Evolutionary conservation across 257 asterid species (phyloP), one percentile per base, ranked within the genome.

Genomic region (Solanum habrochaites): DNA sequence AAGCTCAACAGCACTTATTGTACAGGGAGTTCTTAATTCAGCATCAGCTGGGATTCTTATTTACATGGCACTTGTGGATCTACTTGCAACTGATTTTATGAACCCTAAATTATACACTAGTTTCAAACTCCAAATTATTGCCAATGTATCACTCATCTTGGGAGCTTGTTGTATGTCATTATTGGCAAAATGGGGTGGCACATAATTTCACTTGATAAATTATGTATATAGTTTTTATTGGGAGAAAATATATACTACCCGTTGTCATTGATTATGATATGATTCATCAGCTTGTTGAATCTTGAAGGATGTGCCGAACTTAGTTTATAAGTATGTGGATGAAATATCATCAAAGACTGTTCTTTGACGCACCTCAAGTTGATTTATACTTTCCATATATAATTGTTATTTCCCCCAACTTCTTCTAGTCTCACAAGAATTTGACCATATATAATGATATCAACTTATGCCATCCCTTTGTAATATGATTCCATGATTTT

Each of bases 31-130:
- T 12, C 85, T 90, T 13, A 84, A 90, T 77, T 90, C 92, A 64
- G 92, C 91, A 12, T 83, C 92, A 6, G 91, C 92, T 31, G 92
- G 92, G 7, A 90, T 90, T 4, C 69, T 90, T 11, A 62, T 89
- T 3, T 89, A 90, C 12, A 89, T 90, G 92, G 90, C 92, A 66
- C 90, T 90, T 2, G 90, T 90, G 6, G 90, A 89, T 72, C 88
- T 90, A 32, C 88, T 90, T 9, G 90, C 91, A 3, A 75, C 87
- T 5, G 92, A 89, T 49, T 89, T 87, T 42, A 90, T 86, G 91
- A 85, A 71, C 82, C 83, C 92, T 2, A 83, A 70, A 25, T 27
- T 90, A 35, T 88, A 89, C 31, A 32, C 27, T 5, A 90, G 81
- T 62, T 11, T 12, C 35, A 90, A 78, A 39, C 90, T 90, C 35